These are phyloP conservation scores for Dittrichia graveolens DNA, from an alignment of 129 eudicot species.

Conservation along the genomic window DNA sequence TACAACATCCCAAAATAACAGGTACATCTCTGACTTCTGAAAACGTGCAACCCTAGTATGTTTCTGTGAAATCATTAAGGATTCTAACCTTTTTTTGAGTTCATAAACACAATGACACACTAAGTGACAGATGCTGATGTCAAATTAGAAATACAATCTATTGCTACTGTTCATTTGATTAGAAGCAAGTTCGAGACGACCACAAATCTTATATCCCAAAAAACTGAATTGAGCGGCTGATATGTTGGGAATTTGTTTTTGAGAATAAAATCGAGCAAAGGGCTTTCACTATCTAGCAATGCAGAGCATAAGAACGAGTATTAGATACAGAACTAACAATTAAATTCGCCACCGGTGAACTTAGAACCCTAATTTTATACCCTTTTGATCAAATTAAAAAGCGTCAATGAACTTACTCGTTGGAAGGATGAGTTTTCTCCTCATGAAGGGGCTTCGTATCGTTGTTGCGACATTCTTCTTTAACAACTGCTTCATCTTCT, in stretches of 20 bases:
- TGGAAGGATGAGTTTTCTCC: constrained; percentile 19
- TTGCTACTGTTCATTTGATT: not conserved
- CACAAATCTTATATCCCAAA: not conserved
- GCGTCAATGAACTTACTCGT: constrained; percentile 29
- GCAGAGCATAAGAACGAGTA: not conserved
- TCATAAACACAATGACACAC: no score
- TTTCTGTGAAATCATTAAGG: no score
- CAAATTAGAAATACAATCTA: not conserved
- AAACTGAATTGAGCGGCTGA: no score
- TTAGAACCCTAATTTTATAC: constrained; percentile 32
- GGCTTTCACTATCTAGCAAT: not conserved
- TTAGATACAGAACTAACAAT: not conserved
- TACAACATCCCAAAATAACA: no score
- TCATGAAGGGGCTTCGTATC: constrained; percentile 16
- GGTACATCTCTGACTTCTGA: no score
- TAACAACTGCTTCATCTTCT: constrained; percentile 43
- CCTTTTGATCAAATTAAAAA: not conserved
- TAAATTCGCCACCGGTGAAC: not conserved
- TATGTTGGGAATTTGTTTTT: no score
- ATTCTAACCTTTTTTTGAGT: no score
- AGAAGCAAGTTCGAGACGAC: not conserved
- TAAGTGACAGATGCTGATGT: not conserved
- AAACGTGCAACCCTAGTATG: no score
- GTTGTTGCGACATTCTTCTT: constrained; percentile 14
- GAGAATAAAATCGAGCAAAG: not conserved